Percentiles rank a stretch among this genome's conserved stretches.
Evolutionary conservation across 2,329 filamentous ascomycete species (phyloP).

Genomic region (Cladosporium sp.): DNA sequence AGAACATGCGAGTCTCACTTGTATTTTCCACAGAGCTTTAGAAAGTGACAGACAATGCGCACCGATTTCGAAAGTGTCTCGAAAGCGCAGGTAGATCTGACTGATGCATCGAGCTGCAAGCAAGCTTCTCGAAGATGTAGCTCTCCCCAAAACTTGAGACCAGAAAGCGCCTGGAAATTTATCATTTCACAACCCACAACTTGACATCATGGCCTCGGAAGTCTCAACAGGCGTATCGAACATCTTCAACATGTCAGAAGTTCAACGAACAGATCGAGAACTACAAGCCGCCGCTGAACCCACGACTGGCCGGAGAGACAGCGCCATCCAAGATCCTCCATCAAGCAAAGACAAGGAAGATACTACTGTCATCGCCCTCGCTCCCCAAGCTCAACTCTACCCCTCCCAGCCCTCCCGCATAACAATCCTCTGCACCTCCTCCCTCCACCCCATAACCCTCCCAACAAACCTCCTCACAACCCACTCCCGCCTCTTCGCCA

Average conservation of each 20-base stretch:
- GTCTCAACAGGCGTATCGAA: neutral
- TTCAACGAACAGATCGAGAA: neutral
- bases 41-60: neutral
- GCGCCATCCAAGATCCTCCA: neutral
- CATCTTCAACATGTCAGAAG: neutral
- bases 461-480: neutral
- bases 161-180: neutral
- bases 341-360: neutral
- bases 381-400: no score
- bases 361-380: neutral
- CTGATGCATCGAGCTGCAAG: neutral
- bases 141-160: neutral
- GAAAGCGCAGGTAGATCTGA: neutral
- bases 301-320: neutral
- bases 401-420: neutral
- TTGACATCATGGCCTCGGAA: neutral
- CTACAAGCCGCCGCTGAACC: neutral
- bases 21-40: neutral
- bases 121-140: neutral
- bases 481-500: slow-evolving; percentile 16
- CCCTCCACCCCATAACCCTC: neutral
- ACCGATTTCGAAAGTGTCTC: neutral
- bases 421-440: slow-evolving; percentile 12
- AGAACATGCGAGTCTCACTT: neutral
- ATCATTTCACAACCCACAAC: neutral